A percentile compares a stretch with the other conserved stretches of the same genome.
These are phyloP conservation scores for Clavaria fumosa DNA, from an alignment of 768 basidiomycete species.

Conservation along the genomic window DNA sequence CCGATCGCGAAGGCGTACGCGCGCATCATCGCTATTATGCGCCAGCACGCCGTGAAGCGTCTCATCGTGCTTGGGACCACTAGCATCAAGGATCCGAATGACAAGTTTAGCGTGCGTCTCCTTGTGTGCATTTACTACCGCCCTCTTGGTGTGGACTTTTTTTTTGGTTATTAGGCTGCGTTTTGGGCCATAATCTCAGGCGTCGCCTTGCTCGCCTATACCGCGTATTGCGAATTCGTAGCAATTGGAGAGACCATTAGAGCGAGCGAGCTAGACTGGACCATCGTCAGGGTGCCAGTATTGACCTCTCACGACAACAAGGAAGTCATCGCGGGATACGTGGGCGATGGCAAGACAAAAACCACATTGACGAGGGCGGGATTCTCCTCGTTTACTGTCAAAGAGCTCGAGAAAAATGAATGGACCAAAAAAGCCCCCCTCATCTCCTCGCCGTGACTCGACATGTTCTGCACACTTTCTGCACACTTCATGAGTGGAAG, in stretches of 20 bases:
- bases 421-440: constrained; percentile 24
- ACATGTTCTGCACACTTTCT: no score
- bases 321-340: constrained; percentile 42
- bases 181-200: constrained; percentile 30
- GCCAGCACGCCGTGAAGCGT: constrained; percentile 32
- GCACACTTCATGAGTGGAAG: no score
- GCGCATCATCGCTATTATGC: constrained; percentile 41
- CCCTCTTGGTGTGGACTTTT: no score
- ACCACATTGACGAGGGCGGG: constrained; percentile 37
- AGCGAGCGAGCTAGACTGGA: constrained; percentile 44
- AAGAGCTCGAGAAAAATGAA: constrained; percentile 38
- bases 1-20: constrained; percentile 51
- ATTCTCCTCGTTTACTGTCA: constrained; percentile 43
- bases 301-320: constrained; percentile 33
- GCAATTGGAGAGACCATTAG: constrained; percentile 44
- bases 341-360: constrained; percentile 45
- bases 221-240: constrained; percentile 55
- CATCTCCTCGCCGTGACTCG: neutral
- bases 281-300: constrained; percentile 52
- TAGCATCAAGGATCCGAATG: constrained; percentile 44
- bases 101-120: constrained; percentile 38
- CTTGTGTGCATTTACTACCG: no score
- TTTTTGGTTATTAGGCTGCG: no score
- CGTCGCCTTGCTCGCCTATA: constrained; percentile 28
- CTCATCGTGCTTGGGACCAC: constrained; percentile 54